Base-by-base conservation (phyloP, 2,329 filamentous ascomycete genomes). In the Fusarium virguliforme region DNA sequence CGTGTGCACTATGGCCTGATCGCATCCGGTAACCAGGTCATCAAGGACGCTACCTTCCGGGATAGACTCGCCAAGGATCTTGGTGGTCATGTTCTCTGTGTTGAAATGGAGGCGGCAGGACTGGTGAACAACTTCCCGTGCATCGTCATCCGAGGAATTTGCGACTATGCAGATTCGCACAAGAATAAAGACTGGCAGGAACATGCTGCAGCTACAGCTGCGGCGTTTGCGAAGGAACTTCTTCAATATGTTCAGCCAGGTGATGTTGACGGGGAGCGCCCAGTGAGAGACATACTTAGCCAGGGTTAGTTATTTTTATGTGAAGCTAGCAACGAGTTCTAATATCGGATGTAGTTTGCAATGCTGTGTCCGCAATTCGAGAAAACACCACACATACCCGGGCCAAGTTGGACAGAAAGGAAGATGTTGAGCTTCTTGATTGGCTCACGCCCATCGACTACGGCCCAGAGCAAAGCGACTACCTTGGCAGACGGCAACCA, bases 101-200 rank as follows among this genome's bases (percentile, higher is more conserved):
- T 46, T 6, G 41, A 46, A 28, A 46, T 46, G 41, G 76, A 78
- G 22, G 75, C 65, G 0, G 73, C 77, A 1, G 76, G 77, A 0
- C 24, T 76, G 0, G 64, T 65, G 41, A n/a, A n/a, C n/a, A 60
- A 66, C 2, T 57, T 79, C 3, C 74, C 76, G 0, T 81, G 77
- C 48, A 37, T 82, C 1, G 72, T 77, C 0, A 79, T 83, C 10
- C 75, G 79, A 1, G 79, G 80, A 0, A 79, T 83, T 1, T 82
- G 77, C 41, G 78, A 81, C 51, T 83, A 82, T 50, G 74, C 79
- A 4, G 81, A 83, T 60, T 77, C 73, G 0, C 79, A 83, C 55
- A 83, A 83, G 61, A 78, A 75, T 24, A 78, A 83, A 4, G 13
- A 24, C 4, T 83, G 79, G 81, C 78, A 81, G 22, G 26, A 30